A percentile compares a stretch with the other conserved stretches of the same genome.
Conservation (phyloP, 1,139 yeast genomes). For the Taphrina wiesneri region DNA sequence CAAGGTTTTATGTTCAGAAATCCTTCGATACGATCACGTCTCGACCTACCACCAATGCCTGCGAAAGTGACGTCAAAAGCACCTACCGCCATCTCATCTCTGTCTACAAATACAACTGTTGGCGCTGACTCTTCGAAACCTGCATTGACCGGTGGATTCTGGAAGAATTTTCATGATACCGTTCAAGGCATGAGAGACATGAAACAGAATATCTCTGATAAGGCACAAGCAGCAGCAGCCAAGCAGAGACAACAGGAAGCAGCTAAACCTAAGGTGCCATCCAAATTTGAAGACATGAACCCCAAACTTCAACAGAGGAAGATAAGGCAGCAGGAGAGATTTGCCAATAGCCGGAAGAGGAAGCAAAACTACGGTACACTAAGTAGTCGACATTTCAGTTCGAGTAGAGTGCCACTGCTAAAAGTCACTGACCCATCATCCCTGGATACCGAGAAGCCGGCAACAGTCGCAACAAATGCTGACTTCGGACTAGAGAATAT, state of each 20-base stretch:
- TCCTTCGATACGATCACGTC: conserved; percentile 17
- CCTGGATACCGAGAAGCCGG: background rate
- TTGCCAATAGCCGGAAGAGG: conserved; percentile 1
- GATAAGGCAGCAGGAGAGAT: conserved; percentile 27
- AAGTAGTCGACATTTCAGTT: background rate
- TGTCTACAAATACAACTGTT: background rate
- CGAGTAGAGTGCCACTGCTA: background rate
- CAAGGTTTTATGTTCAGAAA: conserved; percentile 36
- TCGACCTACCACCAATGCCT: conserved; percentile 32
- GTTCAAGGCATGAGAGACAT: conserved; percentile 31
- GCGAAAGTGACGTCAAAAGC: conserved; percentile 9
- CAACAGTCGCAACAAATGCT: background rate
- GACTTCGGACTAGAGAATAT: background rate
- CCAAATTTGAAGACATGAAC: conserved; percentile 28
- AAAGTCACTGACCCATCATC: background rate
- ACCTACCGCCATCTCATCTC: background rate
- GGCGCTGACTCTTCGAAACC: background rate
- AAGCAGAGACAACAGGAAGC: conserved; percentile 66
- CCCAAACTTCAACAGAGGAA: conserved; percentile 25
- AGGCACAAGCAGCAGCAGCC: conserved; percentile 58
- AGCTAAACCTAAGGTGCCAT: conserved; percentile 22
- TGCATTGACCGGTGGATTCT: conserved; percentile 23
- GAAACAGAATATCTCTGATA: conserved; percentile 42
- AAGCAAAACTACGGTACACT: conserved; percentile 5
- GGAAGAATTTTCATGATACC: conserved; percentile 32